Evolutionary conservation across 805 yeast genomes (phyloP), one percentile per base, ranked within the genome.

Genomic region (Candida fluviatilis): DNA sequence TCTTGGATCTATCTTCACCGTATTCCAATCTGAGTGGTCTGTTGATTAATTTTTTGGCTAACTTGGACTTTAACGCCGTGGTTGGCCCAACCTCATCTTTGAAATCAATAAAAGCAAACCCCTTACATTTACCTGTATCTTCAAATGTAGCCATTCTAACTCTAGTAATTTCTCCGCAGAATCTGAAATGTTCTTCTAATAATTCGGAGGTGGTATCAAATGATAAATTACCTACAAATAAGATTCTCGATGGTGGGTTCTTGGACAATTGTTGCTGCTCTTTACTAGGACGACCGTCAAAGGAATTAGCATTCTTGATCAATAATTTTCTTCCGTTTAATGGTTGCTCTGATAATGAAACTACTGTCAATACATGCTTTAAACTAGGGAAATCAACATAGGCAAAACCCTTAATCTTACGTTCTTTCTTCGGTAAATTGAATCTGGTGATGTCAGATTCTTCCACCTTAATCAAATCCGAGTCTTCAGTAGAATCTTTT

Each of bases 71-170:
- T 45, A 93, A 67, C 1, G 97, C 98, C 26, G 71, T 71, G 0
- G 93, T 84, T 21, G 96, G 90, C 6, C 93, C 90, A 27, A 76
- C 79, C 46, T 83, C 86, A 47, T 80, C 82, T 45, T 69, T 76
- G 64, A 90, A 91, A 60, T 91, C 98, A 25, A 91, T 67, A 54
- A 93, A 91, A 1, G 96, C 89, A 67, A 91, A 91, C 2, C 98
- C 98, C 61, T 93, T 93, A 69, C 98, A 91, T 57, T 90, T 91
- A 1, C 97, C 98, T 36, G 84, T 69, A 57, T 91, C 99, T 63
- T 93, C 89, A 62, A 91, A 91, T n/a, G 99, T 90, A 3, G 98
- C 98, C 95, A 90, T 91, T 60, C 99, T 77, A 38, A 91, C 78
- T 48, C 78, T 78, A 19, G 71, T 64, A 42, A 95, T 91, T 46